Percentiles rank a stretch among this genome's conserved stretches.
Evolutionary conservation across 768 basidiomycete species (phyloP).

Genomic region (Suillus decipiens): DNA sequence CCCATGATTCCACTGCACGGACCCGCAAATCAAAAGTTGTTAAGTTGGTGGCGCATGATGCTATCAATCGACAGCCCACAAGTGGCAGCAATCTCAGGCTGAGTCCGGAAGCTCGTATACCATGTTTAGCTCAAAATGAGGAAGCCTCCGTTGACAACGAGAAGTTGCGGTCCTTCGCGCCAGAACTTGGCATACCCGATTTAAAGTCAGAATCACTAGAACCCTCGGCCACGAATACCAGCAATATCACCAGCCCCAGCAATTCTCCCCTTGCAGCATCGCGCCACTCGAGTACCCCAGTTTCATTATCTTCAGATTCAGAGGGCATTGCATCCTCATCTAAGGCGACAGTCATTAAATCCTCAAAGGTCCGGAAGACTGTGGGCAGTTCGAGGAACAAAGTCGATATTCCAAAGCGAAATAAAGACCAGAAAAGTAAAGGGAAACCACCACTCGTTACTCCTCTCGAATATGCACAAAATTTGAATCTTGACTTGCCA

Average conservation of each 20-base stretch:
- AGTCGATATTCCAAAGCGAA: conserved; percentile 9
- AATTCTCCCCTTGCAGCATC: conserved; percentile 4
- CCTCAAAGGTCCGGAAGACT: conserved; percentile 20
- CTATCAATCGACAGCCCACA: neutral
- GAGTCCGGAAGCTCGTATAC: neutral
- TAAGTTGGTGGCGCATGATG: neutral
- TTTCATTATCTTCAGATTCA: conserved; percentile 2
- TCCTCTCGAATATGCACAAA: conserved; percentile 56
- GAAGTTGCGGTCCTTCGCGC: neutral
- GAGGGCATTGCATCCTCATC: conserved; percentile 7
- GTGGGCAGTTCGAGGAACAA: conserved; percentile 24
- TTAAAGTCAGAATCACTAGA: neutral
- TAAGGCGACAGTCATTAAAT: neutral
- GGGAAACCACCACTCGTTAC: conserved; percentile 44
- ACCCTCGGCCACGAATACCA: conserved; percentile 7
- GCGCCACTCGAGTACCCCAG: neutral
- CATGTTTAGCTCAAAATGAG: neutral
- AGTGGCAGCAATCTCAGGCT: neutral
- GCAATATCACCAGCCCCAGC: conserved; percentile 25
- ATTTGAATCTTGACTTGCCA: conserved; percentile 29
- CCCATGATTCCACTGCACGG: neutral
- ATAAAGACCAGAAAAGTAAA: conserved; percentile 35
- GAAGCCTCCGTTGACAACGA: neutral
- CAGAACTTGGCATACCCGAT: neutral
- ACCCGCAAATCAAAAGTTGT: neutral